phyloP scores from a whole-genome alignment of 2,329 filamentous ascomycete genomes.

The Apiospora pterosperma region DNA sequence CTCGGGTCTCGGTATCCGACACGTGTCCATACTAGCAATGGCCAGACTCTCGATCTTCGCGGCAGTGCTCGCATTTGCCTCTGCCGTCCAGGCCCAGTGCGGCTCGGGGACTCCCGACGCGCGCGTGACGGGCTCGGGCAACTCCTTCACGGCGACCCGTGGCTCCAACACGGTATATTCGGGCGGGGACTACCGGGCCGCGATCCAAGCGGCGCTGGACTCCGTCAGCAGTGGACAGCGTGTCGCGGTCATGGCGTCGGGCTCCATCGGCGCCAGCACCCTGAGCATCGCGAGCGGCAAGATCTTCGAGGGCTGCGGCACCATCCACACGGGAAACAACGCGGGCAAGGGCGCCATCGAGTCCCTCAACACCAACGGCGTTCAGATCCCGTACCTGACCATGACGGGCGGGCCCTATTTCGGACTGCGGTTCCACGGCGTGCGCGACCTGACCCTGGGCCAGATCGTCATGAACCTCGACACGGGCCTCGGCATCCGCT shows the following conservation, averaged over 20 bases:
- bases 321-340: slow-evolving; percentile 42
- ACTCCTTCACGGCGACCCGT: slow-evolving; percentile 18
- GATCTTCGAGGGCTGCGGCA: slow-evolving; percentile 57
- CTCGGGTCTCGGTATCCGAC: background rate
- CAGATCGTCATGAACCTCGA: slow-evolving; percentile 52
- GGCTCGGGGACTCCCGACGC: slow-evolving; percentile 20
- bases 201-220: slow-evolving; percentile 53
- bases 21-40: slow-evolving; percentile 13
- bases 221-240: slow-evolving; percentile 49
- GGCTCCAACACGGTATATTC: slow-evolving; percentile 46
- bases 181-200: slow-evolving; percentile 49
- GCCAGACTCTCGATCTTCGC: slow-evolving; percentile 28
- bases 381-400: slow-evolving; percentile 52
- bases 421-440: slow-evolving; percentile 53
- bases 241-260: slow-evolving; percentile 50
- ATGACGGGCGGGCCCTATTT: slow-evolving; percentile 59
- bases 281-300: slow-evolving; percentile 49
- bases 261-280: slow-evolving; percentile 51
- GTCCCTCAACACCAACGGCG: slow-evolving; percentile 41
- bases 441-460: slow-evolving; percentile 43
- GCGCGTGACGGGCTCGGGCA: slow-evolving; percentile 18
- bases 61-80: slow-evolving; percentile 37
- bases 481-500: slow-evolving; percentile 53
- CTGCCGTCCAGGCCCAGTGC: slow-evolving; percentile 29
- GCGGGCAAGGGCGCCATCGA: slow-evolving; percentile 52